Base-by-base conservation (phyloP, 2,329 filamentous ascomycete genomes). In the Diaporthe citrichinensis region DNA sequence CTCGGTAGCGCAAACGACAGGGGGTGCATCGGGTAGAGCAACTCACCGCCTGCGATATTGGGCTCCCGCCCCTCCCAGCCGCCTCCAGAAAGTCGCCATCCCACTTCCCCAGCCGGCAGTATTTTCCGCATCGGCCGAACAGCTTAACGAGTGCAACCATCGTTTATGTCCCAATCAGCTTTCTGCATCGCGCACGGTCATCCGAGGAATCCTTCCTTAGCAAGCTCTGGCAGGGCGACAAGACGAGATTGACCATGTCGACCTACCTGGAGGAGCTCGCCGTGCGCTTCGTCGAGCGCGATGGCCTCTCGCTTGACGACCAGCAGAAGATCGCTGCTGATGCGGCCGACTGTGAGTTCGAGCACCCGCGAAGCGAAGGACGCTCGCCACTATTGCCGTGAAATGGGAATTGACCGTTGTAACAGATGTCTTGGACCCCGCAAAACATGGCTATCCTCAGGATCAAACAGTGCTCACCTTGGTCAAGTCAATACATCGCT, bases 231-330 rank as follows among this genome's bases (percentile, higher is more conserved):
- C 25, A 65, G 53, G 25, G 53, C 53, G 34, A 58, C 71, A 23
- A 57, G 31, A 36, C 46, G 31, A 31, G 36, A 25, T 15, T 36
- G 65, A 75, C 46, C 17, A 77, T 77, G 76, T 62, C 65, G 41
- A 53, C 71, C 58, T 71, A 75, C 62, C 71, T 77, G n/a, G 65
- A 71, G 65, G 65, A 59, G 62, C 76, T 77, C 46, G 76, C 76
- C 8, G 68, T 75, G 62, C 76, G 76, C 73, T 77, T 69, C 46
- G 73, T 77, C 49, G 75, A 76, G 39, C 61, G 72, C 58, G 76
- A 77, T 53, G 73, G 62, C n/a, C 65, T 77, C n/a, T 75, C 76
- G 15, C 28, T 46, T 0, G 62, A 77, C 25, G 76, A 77, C 44
- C 73, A 75, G 61, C 68, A 75, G 69, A 75, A 77, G 62, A 73